These are phyloP conservation scores for Paxillus ammoniavirescens DNA, from an alignment of 768 basidiomycete genomes.

Conservation along the genomic window DNA sequence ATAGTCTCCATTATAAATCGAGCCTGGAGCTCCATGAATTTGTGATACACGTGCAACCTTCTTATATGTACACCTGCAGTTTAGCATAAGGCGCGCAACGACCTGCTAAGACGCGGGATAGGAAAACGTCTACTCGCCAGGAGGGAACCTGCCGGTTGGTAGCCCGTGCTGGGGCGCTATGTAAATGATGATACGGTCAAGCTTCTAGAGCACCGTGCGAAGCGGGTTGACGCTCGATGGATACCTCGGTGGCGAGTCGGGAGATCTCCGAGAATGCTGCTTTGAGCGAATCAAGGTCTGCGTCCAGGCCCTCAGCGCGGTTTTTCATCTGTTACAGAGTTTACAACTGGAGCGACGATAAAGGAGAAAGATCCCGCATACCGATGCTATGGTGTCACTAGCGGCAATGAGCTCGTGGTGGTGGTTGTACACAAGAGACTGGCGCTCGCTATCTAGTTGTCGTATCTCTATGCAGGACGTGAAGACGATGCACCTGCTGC, in stretches of 20 bases:
- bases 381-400: conserved; percentile 86
- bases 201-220: not conserved
- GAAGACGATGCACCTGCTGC: not conserved
- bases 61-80: not conserved
- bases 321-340: conserved; percentile 71
- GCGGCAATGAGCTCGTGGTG: conserved; percentile 95
- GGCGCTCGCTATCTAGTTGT: conserved; percentile 82
- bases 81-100: too few species aligned
- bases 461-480: conserved; percentile 63
- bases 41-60: not conserved
- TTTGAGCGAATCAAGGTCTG: conserved; percentile 77
- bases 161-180: too few species aligned
- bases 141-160: too few species aligned
- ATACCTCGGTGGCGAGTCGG: conserved; percentile 66
- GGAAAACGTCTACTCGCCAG: too few species aligned
- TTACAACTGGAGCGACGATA: not conserved
- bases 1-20: conserved; percentile 7
- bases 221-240: conserved; percentile 39
- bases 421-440: conserved; percentile 92
- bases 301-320: conserved; percentile 81
- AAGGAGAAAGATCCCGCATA: conserved; percentile 34
- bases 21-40: conserved; percentile 8
- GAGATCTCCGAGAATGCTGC: conserved; percentile 87
- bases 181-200: not conserved
- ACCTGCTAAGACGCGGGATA: too few species aligned